Evolutionary conservation across 768 basidiomycete genomes (phyloP).

Genomic region (Termitomyces sp.): DNA sequence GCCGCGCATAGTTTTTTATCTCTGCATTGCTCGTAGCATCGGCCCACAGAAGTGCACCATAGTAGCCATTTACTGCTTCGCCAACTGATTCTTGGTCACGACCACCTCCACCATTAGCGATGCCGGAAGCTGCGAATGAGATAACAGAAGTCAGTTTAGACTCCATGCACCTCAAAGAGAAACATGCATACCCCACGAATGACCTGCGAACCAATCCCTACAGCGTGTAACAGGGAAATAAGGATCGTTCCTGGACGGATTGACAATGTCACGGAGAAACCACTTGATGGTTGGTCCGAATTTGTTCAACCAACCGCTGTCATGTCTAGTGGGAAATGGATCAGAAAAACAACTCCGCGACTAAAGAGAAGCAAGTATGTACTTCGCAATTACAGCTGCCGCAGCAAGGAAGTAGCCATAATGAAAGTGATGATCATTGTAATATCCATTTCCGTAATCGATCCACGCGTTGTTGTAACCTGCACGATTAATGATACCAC

Average conservation of each 20-base stretch:
- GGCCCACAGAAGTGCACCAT: conserved; percentile 31
- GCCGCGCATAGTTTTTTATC: conserved; percentile 29
- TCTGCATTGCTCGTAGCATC: conserved; percentile 27
- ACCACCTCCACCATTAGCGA: conserved; percentile 30
- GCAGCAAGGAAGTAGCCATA: conserved; percentile 32
- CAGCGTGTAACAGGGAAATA: conserved; percentile 29
- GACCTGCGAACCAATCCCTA: conserved; percentile 35
- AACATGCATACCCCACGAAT: conserved; percentile 31
- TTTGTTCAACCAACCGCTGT: conserved; percentile 22
- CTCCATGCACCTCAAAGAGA: not conserved
- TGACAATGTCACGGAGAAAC: conserved; percentile 31
- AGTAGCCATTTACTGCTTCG: conserved; percentile 34
- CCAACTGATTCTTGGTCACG: conserved; percentile 33
- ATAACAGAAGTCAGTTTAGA: not conserved
- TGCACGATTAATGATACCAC: conserved; percentile 30
- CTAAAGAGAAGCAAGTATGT: not conserved
- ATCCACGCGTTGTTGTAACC: conserved; percentile 27
- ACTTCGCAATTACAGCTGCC: conserved; percentile 31
- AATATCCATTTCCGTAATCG: conserved; percentile 33
- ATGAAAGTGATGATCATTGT: conserved; percentile 35
- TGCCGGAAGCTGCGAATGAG: conserved; percentile 26
- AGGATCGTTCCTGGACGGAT: conserved; percentile 29
- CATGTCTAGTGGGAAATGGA: not conserved
- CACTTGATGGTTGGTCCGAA: conserved; percentile 23
- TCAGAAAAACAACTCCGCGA: conserved; percentile 1